Percentiles rank a stretch among this genome's conserved stretches.
phyloP scores from a whole-genome alignment of 345 rosid species.

The Hypericum androsaemum region DNA sequence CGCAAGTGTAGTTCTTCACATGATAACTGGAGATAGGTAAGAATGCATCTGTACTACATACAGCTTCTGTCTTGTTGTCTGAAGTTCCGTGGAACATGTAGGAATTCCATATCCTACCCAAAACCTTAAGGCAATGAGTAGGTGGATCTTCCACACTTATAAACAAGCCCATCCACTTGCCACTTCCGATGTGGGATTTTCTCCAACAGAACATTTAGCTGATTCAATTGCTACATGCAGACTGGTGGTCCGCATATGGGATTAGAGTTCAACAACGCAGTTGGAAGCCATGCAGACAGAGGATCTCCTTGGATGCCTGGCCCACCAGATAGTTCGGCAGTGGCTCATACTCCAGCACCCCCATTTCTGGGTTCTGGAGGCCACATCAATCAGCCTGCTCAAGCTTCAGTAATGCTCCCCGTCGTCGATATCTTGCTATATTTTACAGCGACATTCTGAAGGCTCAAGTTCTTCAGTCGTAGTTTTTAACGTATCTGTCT shows the following conservation, averaged over 20 bases:
- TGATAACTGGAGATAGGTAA: no score
- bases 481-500: neutral
- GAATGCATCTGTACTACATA: neutral
- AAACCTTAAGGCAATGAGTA: no score
- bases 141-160: no score
- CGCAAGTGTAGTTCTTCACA: neutral
- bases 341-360: constrained; percentile 49
- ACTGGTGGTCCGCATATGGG: constrained; percentile 52
- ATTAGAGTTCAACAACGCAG: constrained; percentile 47
- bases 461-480: neutral
- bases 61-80: neutral
- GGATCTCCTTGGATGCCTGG: constrained; percentile 74
- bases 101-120: no score
- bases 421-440: neutral
- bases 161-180: no score
- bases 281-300: constrained; percentile 53
- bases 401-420: constrained; percentile 4
- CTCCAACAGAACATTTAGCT: neutral
- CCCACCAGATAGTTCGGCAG: constrained; percentile 45
- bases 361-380: constrained; percentile 38
- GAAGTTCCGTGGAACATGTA: neutral
- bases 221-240: neutral
- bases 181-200: neutral
- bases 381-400: constrained; percentile 50
- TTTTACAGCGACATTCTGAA: neutral